phyloP scores from a whole-genome alignment of 495 filamentous ascomycete genomes.

The Umbilicaria muhlenbergii region DNA sequence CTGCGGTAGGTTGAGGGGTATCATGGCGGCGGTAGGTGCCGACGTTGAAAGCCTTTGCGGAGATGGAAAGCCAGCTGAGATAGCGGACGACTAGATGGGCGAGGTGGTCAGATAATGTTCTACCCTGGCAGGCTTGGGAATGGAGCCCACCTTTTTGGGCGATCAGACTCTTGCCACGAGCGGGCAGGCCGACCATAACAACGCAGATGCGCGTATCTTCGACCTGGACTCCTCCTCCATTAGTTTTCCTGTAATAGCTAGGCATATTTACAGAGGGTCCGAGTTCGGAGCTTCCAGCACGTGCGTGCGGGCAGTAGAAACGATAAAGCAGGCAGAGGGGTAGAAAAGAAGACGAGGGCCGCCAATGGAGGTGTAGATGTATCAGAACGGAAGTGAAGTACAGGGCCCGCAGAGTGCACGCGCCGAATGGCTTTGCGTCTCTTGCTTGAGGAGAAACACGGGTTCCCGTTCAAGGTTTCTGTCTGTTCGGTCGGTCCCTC shows the following conservation, averaged over 20 bases:
- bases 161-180: constrained; percentile 91
- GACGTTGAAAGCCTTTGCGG: constrained; percentile 89
- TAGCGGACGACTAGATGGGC: constrained; percentile 65
- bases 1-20: constrained; percentile 72
- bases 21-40: constrained; percentile 79
- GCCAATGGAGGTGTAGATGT: not conserved
- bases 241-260: constrained; percentile 25
- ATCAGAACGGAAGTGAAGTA: constrained; percentile 1
- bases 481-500: no score
- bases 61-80: constrained; percentile 87
- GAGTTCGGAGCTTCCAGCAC: constrained; percentile 1
- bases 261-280: constrained; percentile 8
- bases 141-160: constrained; percentile 71
- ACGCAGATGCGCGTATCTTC: constrained; percentile 94
- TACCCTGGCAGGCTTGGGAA: not conserved
- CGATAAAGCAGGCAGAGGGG: not conserved
- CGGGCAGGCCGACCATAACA: constrained; percentile 96
- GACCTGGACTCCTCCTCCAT: constrained; percentile 45
- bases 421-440: not conserved
- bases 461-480: no score
- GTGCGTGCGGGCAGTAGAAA: not conserved
- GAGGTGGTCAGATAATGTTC: not conserved
- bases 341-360: not conserved
- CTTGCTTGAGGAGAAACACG: no score
- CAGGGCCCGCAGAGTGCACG: constrained; percentile 7